phyloP scores from a whole-genome alignment of 352 stramenopile species.

The Globisporangium recalcitrans region DNA sequence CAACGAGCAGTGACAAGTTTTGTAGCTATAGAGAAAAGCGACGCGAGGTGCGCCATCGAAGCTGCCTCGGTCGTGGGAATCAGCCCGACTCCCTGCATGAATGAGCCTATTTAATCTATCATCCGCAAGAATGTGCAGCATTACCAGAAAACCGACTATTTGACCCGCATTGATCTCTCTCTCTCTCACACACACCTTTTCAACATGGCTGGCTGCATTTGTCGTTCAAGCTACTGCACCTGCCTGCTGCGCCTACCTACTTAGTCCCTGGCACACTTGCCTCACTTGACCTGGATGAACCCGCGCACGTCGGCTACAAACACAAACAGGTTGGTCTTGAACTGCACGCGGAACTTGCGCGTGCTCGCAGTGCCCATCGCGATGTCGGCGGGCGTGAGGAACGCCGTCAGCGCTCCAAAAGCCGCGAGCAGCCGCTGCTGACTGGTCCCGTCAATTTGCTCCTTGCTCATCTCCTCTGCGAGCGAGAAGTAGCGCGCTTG shows the following conservation, averaged over 20 bases:
- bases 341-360: slow-evolving; percentile 63
- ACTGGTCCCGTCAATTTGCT: slow-evolving; percentile 38
- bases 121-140: no score
- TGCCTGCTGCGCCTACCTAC: neutral
- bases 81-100: neutral
- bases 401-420: slow-evolving; percentile 63
- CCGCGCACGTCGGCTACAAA: slow-evolving; percentile 79
- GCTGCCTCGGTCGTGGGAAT: neutral
- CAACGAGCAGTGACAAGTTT: neutral
- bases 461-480: slow-evolving; percentile 54
- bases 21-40: neutral
- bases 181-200: no score
- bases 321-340: slow-evolving; percentile 79
- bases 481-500: slow-evolving; percentile 63
- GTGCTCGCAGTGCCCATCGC: slow-evolving; percentile 54
- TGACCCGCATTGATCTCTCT: no score
- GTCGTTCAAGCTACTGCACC: neutral
- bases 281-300: slow-evolving; percentile 77
- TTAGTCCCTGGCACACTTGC: neutral
- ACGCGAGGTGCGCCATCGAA: neutral
- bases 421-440: slow-evolving; percentile 54
- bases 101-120: neutral
- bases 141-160: no score
- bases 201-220: slow-evolving; percentile 3
- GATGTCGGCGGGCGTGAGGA: slow-evolving; percentile 56